These are phyloP conservation scores for Metarhizium brunneum DNA, from an alignment of 2,329 filamentous ascomycete species.

Conservation along the genomic window DNA sequence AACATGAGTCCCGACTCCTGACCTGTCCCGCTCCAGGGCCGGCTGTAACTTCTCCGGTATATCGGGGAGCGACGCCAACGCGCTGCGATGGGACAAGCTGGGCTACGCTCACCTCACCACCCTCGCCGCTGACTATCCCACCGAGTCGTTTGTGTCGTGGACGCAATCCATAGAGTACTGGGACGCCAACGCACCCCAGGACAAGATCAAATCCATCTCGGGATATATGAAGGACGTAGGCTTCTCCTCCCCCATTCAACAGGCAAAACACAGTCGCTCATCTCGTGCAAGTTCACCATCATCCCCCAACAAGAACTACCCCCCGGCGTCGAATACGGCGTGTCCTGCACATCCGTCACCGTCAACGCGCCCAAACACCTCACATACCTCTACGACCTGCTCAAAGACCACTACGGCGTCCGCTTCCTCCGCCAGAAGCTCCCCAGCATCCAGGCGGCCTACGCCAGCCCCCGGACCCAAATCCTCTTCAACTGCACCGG, in stretches of 20 bases:
- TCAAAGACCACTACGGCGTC: conserved; percentile 21
- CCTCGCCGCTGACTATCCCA: conserved; percentile 19
- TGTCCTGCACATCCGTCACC: conserved; percentile 26
- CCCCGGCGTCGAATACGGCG: conserved; percentile 22
- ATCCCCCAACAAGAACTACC: conserved; percentile 20
- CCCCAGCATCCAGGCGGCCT: conserved; percentile 17
- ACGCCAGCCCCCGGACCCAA: conserved; percentile 15
- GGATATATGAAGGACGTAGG: conserved; percentile 31
- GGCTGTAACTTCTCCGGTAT: conserved; percentile 36
- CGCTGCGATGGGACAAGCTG: conserved; percentile 29
- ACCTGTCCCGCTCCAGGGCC: conserved; percentile 18
- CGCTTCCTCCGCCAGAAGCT: conserved; percentile 21
- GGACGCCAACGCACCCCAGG: conserved; percentile 26
- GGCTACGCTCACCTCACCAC: conserved; percentile 28
- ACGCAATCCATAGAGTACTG: conserved; percentile 31
- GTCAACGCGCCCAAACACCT: conserved; percentile 29
- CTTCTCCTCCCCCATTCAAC: no score
- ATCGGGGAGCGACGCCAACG: conserved; percentile 30
- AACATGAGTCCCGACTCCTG: not conserved
- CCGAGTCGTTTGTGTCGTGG: conserved; percentile 24
- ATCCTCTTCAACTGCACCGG: conserved; percentile 27
- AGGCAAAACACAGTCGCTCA: not conserved
- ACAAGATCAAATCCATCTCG: conserved; percentile 31
- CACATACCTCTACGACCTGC: conserved; percentile 17
- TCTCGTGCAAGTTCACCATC: conserved; percentile 16